Evolutionary conservation across 208 protist species (phyloP).

Genomic region (Tritrichomonas foetus): DNA sequence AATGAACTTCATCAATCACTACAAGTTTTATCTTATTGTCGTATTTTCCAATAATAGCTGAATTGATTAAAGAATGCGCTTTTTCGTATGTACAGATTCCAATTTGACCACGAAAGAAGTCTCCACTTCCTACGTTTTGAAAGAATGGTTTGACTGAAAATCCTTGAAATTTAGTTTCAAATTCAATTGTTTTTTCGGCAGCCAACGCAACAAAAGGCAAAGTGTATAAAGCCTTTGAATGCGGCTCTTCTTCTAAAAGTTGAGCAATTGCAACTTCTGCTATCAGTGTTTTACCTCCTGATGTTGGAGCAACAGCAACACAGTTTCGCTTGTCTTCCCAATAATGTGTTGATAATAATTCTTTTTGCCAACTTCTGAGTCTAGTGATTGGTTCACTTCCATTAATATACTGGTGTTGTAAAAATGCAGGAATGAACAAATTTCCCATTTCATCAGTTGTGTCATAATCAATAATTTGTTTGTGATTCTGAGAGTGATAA

Average conservation of each 20-base stretch:
- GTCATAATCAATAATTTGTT: constrained; percentile 16
- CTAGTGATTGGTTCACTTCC: not conserved
- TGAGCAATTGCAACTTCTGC: not conserved
- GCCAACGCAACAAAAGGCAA: not conserved
- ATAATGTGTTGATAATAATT: not conserved
- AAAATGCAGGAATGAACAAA: not conserved
- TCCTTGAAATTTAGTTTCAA: not conserved
- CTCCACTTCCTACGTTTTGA: constrained; percentile 4
- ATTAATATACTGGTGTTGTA: not conserved
- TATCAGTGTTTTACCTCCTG: not conserved
- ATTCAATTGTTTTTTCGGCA: not conserved
- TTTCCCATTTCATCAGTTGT: not conserved
- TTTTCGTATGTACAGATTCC: constrained; percentile 31
- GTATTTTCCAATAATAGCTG: not conserved
- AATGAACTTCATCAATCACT: not conserved
- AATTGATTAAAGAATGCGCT: constrained; percentile 22
- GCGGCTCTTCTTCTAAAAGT: not conserved
- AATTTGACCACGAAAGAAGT: not conserved
- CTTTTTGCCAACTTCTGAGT: not conserved
- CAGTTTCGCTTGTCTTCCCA: not conserved
- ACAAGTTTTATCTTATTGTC: constrained; percentile 12
- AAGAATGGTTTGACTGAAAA: not conserved
- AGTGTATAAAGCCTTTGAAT: not conserved
- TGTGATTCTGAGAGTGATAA: not conserved
- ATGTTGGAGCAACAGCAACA: not conserved